Evolutionary conservation across 129 eudicot species (phyloP).

Genomic region (Tagetes erecta): DNA sequence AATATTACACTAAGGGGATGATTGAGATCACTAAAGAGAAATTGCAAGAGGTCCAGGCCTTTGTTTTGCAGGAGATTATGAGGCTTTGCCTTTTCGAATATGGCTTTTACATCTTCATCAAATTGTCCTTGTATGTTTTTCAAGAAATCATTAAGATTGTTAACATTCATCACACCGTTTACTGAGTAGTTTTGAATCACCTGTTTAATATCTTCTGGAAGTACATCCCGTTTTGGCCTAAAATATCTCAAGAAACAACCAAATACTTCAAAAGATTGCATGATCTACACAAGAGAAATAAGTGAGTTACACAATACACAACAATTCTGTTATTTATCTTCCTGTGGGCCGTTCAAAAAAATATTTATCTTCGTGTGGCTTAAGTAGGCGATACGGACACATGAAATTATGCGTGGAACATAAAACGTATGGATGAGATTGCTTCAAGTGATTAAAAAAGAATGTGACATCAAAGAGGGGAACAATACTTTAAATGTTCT

Average conservation of each 20-base stretch:
- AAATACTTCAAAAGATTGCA: slow-evolving; percentile 48
- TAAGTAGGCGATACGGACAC: slow-evolving; percentile 5
- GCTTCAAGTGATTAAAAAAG: slow-evolving; percentile 37
- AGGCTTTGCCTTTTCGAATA: slow-evolving; percentile 42
- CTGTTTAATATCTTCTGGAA: slow-evolving; percentile 43
- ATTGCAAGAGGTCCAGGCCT: slow-evolving; percentile 48
- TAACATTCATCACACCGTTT: slow-evolving; percentile 39
- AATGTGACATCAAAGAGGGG: slow-evolving; percentile 14
- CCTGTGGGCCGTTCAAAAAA: background rate
- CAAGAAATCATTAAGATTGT: slow-evolving; percentile 44
- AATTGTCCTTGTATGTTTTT: slow-evolving; percentile 44
- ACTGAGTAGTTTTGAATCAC: slow-evolving; percentile 43
- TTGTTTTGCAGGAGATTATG: slow-evolving; percentile 42
- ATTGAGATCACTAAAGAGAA: slow-evolving; percentile 49
- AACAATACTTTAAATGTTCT: slow-evolving; percentile 32
- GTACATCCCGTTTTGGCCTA: slow-evolving; percentile 39
- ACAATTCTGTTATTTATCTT: background rate
- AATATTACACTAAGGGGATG: slow-evolving; percentile 39
- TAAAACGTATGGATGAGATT: slow-evolving; percentile 25
- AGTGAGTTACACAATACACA: slow-evolving; percentile 11
- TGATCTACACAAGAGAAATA: slow-evolving; percentile 14
- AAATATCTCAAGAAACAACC: slow-evolving; percentile 56
- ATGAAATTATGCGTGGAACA: slow-evolving; percentile 5
- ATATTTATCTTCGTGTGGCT: background rate
- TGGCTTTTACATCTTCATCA: slow-evolving; percentile 37